Conservation (phyloP, 306 rosid genomes). For the Cicer judaicum region DNA sequence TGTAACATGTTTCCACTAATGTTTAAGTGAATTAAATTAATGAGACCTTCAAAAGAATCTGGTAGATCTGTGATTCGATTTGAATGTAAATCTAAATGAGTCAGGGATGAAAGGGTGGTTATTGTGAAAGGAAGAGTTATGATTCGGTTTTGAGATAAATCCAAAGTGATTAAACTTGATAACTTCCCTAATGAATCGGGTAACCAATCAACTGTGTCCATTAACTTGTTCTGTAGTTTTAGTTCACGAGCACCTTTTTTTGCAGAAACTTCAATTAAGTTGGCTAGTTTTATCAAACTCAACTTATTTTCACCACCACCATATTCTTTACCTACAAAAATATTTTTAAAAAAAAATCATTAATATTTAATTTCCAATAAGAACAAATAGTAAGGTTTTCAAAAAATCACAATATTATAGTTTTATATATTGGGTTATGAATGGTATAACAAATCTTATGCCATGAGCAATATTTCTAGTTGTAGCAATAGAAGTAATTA, state of each 20-base stretch:
- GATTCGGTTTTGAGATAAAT: constrained; percentile 78
- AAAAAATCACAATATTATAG: no score
- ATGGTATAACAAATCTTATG: not conserved
- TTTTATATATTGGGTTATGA: no score
- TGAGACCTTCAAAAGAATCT: constrained; percentile 63
- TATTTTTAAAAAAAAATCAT: not conserved
- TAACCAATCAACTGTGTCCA: constrained; percentile 81
- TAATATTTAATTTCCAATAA: constrained; percentile 3
- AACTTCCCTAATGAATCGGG: constrained; percentile 85
- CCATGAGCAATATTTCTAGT: not conserved
- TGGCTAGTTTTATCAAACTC: constrained; percentile 74
- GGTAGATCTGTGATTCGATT: constrained; percentile 70
- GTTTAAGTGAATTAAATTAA: constrained; percentile 63
- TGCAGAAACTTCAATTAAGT: constrained; percentile 73
- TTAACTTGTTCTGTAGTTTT: constrained; percentile 66
- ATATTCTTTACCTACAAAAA: constrained; percentile 63
- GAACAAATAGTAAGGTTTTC: constrained; percentile 1
- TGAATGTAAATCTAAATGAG: constrained; percentile 71
- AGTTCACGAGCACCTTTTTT: constrained; percentile 72
- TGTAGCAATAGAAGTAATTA: not conserved
- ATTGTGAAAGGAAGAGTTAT: constrained; percentile 65
- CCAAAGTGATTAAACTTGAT: constrained; percentile 65
- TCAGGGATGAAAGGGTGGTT: constrained; percentile 69
- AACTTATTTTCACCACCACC: constrained; percentile 65
- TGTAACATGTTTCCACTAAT: constrained; percentile 66